A percentile compares a stretch with the other conserved stretches of the same genome.
Evolutionary conservation across 179 eudicot species (phyloP).

Genomic region (Actinidia polygama): DNA sequence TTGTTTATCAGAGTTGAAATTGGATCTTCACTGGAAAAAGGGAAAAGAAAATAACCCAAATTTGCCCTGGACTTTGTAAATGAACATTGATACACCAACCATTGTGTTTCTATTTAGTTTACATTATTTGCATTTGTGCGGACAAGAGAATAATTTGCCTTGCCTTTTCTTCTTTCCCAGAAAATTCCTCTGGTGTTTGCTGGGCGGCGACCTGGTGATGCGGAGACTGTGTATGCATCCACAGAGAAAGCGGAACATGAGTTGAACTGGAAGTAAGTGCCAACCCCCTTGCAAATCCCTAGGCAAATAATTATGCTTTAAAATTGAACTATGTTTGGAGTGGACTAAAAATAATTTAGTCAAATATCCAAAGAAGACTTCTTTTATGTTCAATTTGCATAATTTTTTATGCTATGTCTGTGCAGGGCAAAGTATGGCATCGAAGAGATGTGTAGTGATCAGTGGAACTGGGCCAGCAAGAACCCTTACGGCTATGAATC

Average conservation of each 20-base stretch:
- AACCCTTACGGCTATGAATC: conserved; percentile 90
- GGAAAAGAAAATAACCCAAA: background rate
- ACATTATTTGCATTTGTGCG: background rate
- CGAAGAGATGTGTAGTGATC: conserved; percentile 97
- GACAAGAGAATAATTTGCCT: background rate
- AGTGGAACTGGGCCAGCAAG: conserved; percentile 99
- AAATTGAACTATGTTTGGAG: background rate
- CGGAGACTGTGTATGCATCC: conserved; percentile 86
- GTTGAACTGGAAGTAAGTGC: conserved; percentile 92
- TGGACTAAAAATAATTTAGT: background rate
- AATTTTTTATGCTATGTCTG: background rate
- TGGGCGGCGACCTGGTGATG: conserved; percentile 93
- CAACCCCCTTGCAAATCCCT: conserved; percentile 1
- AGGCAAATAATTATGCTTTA: background rate
- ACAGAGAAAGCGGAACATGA: conserved; percentile 88
- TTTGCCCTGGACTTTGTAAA: background rate
- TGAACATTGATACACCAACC: too few relatives aligned
- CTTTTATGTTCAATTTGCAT: background rate
- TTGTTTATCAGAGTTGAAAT: background rate
- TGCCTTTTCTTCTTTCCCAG: conserved; percentile 35
- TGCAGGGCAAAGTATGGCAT: conserved; percentile 88
- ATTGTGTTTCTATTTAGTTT: background rate
- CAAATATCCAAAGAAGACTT: background rate
- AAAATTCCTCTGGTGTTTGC: conserved; percentile 80
- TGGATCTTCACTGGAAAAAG: background rate